These are phyloP conservation scores for Boechera divaricarpa DNA, from an alignment of 345 rosid species.

Conservation along the genomic window DNA sequence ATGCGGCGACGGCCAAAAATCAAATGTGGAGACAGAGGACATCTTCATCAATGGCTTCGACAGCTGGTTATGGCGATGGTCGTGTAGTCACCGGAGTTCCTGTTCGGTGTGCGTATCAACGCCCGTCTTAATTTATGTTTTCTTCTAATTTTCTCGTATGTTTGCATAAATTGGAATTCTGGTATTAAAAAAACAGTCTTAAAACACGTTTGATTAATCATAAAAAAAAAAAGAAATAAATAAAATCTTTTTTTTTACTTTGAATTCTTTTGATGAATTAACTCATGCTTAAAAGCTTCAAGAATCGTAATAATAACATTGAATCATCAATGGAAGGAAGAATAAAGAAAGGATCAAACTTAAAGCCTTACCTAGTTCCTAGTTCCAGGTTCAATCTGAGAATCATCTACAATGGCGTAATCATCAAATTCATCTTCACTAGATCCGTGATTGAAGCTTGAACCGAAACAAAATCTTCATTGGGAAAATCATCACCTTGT, in stretches of 20 bases:
- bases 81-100: slow-evolving; percentile 61
- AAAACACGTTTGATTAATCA: neutral
- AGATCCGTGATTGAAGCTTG: slow-evolving; percentile 30
- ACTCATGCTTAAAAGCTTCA: slow-evolving; percentile 1
- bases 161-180: slow-evolving; percentile 14
- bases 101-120: slow-evolving; percentile 44
- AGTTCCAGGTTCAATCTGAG: slow-evolving; percentile 48
- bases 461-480: slow-evolving; percentile 14
- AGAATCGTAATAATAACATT: neutral
- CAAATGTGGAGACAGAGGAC: slow-evolving; percentile 32
- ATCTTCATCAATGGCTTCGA: slow-evolving; percentile 30
- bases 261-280: neutral
- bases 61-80: slow-evolving; percentile 27
- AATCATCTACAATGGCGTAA: slow-evolving; percentile 27
- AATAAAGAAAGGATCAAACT: neutral
- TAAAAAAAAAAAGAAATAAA: slow-evolving; percentile 2
- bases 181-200: neutral
- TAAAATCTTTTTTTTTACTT: neutral
- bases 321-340: slow-evolving; percentile 2
- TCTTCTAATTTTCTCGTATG: neutral
- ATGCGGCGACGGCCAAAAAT: slow-evolving; percentile 10
- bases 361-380: slow-evolving; percentile 61
- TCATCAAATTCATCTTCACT: slow-evolving; percentile 38
- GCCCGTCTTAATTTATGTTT: neutral
- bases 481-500: neutral